Base-by-base conservation (phyloP, 768 basidiomycete genomes). In the Roridomyces roridus region DNA sequence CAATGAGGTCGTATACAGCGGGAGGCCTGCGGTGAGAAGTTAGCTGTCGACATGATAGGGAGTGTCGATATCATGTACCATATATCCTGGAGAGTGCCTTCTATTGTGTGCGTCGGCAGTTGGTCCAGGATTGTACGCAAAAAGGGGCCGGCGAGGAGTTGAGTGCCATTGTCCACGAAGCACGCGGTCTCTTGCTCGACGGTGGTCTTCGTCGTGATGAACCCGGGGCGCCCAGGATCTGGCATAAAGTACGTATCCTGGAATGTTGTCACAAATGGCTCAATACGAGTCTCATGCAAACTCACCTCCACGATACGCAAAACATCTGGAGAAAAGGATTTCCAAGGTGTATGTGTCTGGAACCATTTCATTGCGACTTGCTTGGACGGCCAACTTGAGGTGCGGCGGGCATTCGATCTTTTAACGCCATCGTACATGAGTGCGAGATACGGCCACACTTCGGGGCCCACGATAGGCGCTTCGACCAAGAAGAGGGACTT, bases 121-220 rank as follows among this genome's bases (percentile, higher is more conserved):
- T 37, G 17, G 17, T 24, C 36, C 8, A 60, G 45, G 17, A 63
- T 31, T 7, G 53, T 55, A 6, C 51, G 52, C 20, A 60, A 36
- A 35, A 48, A 59, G 8, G 40, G 26, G 6, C 26, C 17, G 23
- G 62, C 47, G 12, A 40, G 43, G 28, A 62, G 55, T 7, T 62
- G 39, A 5, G 62, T 63, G 21, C 65, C 62, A 25, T 64, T 54
- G 43, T 66, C 59, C 12, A 64, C 36, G 18, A 64, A 66, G 28
- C 47, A 51, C 5, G 63, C 63, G 1, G 57, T 66, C 52, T 66
- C 65, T 35, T 66, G 63, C 46, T 66, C 60, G 24, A 64, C 48
- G 10, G 51, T 64, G 20, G 65, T 67, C 55, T 67, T 67, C 11
- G 58, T 67, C 12, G 63, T 60, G n/a, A 67, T 39, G 21, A 39